Evolutionary conservation across 192 early-diverging fungal genomes (phyloP).

Genomic region (Coemansia sp.): DNA sequence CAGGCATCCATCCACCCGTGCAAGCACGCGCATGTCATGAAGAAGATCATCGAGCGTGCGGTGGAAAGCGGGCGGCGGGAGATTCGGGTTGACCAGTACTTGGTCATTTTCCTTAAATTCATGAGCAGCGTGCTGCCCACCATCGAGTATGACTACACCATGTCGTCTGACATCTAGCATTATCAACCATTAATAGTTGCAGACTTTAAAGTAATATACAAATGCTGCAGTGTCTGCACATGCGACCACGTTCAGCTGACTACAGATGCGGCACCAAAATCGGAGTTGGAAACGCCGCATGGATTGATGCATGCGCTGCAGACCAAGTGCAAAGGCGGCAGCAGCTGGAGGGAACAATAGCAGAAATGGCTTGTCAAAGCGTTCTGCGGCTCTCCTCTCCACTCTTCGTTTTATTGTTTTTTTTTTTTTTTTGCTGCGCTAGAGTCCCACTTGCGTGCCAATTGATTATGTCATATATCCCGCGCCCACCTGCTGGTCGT

Average conservation of each 20-base stretch:
- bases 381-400: conserved; percentile 5
- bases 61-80: conserved; percentile 58
- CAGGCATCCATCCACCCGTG: conserved; percentile 97
- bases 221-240: background rate
- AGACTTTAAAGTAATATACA: background rate
- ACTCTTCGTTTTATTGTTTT: background rate
- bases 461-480: conserved; percentile 32
- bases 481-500: conserved; percentile 27
- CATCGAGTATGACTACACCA: conserved; percentile 98
- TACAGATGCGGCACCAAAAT: background rate
- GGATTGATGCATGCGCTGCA: conserved; percentile 2
- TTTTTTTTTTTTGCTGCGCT: background rate
- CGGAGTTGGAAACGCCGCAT: conserved; percentile 13
- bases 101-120: conserved; percentile 97
- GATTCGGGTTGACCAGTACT: conserved; percentile 91
- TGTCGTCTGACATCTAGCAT: conserved; percentile 62
- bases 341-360: background rate
- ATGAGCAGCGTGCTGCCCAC: conserved; percentile 96
- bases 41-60: conserved; percentile 81
- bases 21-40: conserved; percentile 98
- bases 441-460: too few relatives aligned
- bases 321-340: background rate
- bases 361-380: conserved; percentile 13
- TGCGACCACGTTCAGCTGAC: conserved; percentile 5
- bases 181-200: background rate